phyloP scores from a whole-genome alignment of 2,329 filamentous ascomycete species.

The Xylariaceae sp. region DNA sequence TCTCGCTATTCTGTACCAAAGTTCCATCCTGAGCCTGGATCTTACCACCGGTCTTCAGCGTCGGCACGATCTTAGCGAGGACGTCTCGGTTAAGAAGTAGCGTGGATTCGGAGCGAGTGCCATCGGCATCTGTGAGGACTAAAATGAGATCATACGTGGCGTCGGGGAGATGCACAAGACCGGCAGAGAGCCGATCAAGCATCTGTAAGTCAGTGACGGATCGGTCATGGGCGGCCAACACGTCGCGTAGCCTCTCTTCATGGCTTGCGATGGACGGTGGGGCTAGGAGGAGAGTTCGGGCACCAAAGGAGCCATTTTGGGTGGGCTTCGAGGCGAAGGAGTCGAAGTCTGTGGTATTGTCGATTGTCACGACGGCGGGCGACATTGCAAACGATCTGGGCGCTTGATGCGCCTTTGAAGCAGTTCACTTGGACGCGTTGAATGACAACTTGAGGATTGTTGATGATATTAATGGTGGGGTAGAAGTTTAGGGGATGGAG shows the following conservation, averaged over 20 bases:
- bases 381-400: slow-evolving; percentile 45
- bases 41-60: slow-evolving; percentile 70
- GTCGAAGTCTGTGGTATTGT: slow-evolving; percentile 31
- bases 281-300: slow-evolving; percentile 79
- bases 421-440: background rate
- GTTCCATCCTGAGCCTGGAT: slow-evolving; percentile 70
- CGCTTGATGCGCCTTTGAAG: slow-evolving; percentile 13
- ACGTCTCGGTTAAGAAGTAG: slow-evolving; percentile 68
- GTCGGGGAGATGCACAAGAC: slow-evolving; percentile 75
- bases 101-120: slow-evolving; percentile 65
- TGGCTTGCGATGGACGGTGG: slow-evolving; percentile 88
- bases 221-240: slow-evolving; percentile 75
- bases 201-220: slow-evolving; percentile 87
- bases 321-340: slow-evolving; percentile 19
- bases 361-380: slow-evolving; percentile 51
- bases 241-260: slow-evolving; percentile 72
- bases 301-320: slow-evolving; percentile 26
- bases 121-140: slow-evolving; percentile 78
- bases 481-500: slow-evolving; percentile 14
- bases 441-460: slow-evolving; percentile 1
- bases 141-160: slow-evolving; percentile 83
- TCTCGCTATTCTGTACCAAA: slow-evolving; percentile 47
- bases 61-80: slow-evolving; percentile 68
- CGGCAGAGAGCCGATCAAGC: slow-evolving; percentile 88
- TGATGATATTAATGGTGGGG: slow-evolving; percentile 1